A percentile compares a stretch with the other conserved stretches of the same genome.
Conservation (phyloP, 2,329 filamentous ascomycete species). For the Fusarium phyllophilum region DNA sequence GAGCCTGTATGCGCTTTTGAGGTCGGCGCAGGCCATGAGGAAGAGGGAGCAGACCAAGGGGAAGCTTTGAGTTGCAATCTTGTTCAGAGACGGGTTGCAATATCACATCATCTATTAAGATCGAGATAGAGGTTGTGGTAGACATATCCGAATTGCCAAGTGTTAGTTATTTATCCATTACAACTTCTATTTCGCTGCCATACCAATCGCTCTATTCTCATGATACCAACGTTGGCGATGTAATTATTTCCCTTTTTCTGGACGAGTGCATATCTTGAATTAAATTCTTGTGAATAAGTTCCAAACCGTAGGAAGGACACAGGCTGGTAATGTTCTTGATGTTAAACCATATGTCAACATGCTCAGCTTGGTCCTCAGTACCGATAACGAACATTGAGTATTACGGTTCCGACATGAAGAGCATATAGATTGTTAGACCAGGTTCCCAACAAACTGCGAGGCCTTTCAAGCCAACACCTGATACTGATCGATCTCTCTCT, state of each 20-base stretch:
- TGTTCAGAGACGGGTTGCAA: neutral
- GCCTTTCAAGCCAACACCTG: neutral
- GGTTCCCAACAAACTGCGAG: neutral
- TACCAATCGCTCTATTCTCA: neutral
- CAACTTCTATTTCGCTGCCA: neutral
- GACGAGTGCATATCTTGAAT: neutral
- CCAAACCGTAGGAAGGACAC: neutral
- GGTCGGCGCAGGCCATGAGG: slow-evolving; percentile 66
- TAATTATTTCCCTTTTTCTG: neutral
- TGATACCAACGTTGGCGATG: neutral
- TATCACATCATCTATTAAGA: neutral
- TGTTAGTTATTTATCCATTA: neutral
- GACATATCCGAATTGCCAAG: neutral
- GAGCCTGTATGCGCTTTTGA: slow-evolving; percentile 72
- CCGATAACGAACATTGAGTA: neutral
- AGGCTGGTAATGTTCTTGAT: neutral
- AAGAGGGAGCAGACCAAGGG: slow-evolving; percentile 57
- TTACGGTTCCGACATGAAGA: neutral
- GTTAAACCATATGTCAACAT: neutral
- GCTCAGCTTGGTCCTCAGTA: neutral
- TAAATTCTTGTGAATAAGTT: neutral
- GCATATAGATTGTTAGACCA: neutral
- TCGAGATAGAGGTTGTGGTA: neutral
- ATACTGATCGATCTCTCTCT: neutral
- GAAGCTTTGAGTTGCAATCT: slow-evolving; percentile 10